Percentiles rank a stretch among this genome's conserved stretches.
phyloP scores from a whole-genome alignment of 495 filamentous ascomycete species.

The Coniosporium apollinis region DNA sequence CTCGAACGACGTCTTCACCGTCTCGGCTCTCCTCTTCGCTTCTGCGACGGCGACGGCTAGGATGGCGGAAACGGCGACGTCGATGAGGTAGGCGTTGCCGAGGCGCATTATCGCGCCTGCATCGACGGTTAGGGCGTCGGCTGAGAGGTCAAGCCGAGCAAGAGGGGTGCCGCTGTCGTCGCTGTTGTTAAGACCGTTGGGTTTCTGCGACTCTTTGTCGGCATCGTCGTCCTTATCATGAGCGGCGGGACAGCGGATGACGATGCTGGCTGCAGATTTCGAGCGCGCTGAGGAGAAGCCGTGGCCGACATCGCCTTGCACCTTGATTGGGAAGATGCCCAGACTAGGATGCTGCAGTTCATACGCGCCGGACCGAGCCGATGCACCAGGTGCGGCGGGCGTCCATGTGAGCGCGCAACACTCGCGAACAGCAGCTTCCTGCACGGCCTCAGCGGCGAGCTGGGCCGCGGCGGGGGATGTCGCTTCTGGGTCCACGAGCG shows the following conservation, averaged over 20 bases:
- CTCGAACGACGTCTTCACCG: slow-evolving; percentile 9
- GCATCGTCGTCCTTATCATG: slow-evolving; percentile 19
- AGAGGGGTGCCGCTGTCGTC: slow-evolving; percentile 26
- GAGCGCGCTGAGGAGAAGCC: no score
- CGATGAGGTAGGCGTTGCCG: slow-evolving; percentile 53
- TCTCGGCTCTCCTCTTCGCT: slow-evolving; percentile 1
- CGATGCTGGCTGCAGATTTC: no score
- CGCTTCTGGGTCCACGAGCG: slow-evolving; percentile 24
- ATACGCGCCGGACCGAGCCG: slow-evolving; percentile 42
- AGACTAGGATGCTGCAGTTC: slow-evolving; percentile 57
- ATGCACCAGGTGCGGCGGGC: slow-evolving; percentile 9
- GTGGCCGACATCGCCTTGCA: slow-evolving; percentile 29
- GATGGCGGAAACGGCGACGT: slow-evolving; percentile 52
- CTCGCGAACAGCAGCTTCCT: slow-evolving; percentile 50
- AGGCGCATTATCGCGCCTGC: slow-evolving; percentile 29
- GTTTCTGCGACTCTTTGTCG: slow-evolving; percentile 22
- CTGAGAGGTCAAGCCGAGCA: slow-evolving; percentile 32
- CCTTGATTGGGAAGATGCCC: slow-evolving; percentile 15
- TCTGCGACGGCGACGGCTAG: slow-evolving; percentile 43
- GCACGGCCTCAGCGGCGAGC: slow-evolving; percentile 39
- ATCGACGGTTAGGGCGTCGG: slow-evolving; percentile 30
- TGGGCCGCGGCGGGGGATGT: slow-evolving; percentile 18
- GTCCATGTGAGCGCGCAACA: slow-evolving; percentile 43
- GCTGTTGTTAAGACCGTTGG: slow-evolving; percentile 26
- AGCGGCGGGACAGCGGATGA: no score